Evolutionary conservation across 163 green algal genomes (phyloP), one percentile per base, ranked within the genome.

Genomic region (Picocystis sp.): DNA sequence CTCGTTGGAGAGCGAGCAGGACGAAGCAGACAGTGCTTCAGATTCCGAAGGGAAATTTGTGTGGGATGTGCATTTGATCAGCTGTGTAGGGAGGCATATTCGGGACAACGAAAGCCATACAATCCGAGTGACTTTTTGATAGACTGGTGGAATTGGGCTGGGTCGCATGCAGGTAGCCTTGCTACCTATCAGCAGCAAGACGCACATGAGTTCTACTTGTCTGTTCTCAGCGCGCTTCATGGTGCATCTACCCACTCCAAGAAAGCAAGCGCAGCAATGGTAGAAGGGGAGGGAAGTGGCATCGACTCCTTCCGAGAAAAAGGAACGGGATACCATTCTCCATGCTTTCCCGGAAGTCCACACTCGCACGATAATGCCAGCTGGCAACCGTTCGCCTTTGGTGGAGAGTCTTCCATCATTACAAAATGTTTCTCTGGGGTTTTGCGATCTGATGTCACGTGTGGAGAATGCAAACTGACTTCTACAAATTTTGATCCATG

Each of bases 201-300:
- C 43, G 84, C 86, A 1, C 87, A 96, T 64, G 86, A 94, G 78
- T 94, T 94, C 66, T 89, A 86, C 60, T 67, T 93, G 13, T 85
- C 72, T 21, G 58, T 78, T 11, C 59, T 95, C 34, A 72, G 74
- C 11, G 74, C 64, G 13, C 65, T 93, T 23, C 53, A 56, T 23
- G 41, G 35, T 45, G 14, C 23, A 21, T 29, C 5, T 8, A 42
- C 23, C 17, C 14, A 25, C 53, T 5, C 17, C 9, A 6, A 25
- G 29, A 55, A 29, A 25, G 29, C 5, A 38, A 38, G 8, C 5
- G 3, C 29, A 38, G 8, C 29, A 38, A 8, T 8, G 3, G 3
- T 38, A 38, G 2, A 49, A 22, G 55, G 10, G 19, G 45, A 34
- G 11, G 55, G 55, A 47, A 47, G 11, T 22, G 5, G 25, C 6